Evolutionary conservation across 2,329 filamentous ascomycete species (phyloP).

Genomic region (Aschersonia sp.): DNA sequence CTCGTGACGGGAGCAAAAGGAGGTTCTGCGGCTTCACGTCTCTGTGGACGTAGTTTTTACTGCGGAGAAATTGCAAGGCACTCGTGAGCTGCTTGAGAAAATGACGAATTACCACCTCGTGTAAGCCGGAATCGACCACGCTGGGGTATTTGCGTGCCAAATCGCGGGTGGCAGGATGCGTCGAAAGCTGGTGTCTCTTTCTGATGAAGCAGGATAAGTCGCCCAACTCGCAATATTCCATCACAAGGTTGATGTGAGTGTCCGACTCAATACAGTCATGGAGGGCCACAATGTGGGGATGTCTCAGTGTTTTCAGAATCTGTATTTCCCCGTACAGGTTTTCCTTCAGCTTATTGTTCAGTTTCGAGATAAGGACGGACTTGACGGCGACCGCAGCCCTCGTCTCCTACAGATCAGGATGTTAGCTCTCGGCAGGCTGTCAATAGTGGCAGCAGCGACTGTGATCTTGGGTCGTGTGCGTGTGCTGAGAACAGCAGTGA

Average conservation of each 20-base stretch:
- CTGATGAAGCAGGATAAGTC: constrained; percentile 94
- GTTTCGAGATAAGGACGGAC: constrained; percentile 76
- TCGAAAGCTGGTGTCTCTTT: constrained; percentile 68
- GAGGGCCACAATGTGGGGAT: constrained; percentile 92
- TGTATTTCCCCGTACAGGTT: constrained; percentile 93
- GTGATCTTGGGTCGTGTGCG: not conserved
- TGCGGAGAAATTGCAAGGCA: constrained; percentile 75
- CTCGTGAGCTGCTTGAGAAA: constrained; percentile 92
- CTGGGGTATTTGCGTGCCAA: constrained; percentile 92
- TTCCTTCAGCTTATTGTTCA: constrained; percentile 92
- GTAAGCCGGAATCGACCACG: constrained; percentile 65
- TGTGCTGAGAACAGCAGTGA: not conserved
- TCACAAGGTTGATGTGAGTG: constrained; percentile 86
- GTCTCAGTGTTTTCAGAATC: constrained; percentile 83
- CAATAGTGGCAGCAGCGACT: not conserved
- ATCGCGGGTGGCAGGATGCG: constrained; percentile 69
- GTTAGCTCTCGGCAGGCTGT: not conserved
- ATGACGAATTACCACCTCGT: constrained; percentile 92
- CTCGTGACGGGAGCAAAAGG: constrained; percentile 68
- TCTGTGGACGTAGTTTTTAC: constrained; percentile 80
- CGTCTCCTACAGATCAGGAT: constrained; percentile 42
- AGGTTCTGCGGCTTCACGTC: constrained; percentile 97
- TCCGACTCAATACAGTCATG: constrained; percentile 84
- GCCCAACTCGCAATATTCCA: constrained; percentile 96
- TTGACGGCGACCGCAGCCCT: constrained; percentile 87